Conservation (phyloP, 306 rosid species). For the Cicer bijugum region DNA sequence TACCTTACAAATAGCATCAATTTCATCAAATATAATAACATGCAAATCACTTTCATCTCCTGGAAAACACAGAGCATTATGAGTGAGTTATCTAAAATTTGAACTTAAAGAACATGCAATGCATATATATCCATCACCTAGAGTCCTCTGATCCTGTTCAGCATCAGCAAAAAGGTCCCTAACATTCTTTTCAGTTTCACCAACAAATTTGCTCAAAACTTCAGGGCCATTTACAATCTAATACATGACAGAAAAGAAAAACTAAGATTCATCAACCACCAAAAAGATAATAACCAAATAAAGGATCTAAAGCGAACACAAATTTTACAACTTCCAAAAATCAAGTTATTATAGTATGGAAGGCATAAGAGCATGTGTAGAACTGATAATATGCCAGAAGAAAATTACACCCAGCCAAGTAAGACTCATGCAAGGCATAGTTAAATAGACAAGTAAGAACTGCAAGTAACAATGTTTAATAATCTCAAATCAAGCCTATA, state of each 20-base stretch:
- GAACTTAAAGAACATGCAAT: slow-evolving; percentile 29
- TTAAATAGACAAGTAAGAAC: slow-evolving; percentile 24
- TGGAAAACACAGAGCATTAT: slow-evolving; percentile 49
- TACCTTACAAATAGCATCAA: slow-evolving; percentile 99
- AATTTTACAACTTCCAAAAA: slow-evolving; percentile 22
- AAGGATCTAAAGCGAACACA: slow-evolving; percentile 27
- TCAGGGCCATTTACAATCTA: slow-evolving; percentile 99
- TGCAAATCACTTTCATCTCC: slow-evolving; percentile 98
- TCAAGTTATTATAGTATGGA: slow-evolving; percentile 27
- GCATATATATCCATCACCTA: slow-evolving; percentile 59
- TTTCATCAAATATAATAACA: slow-evolving; percentile 97
- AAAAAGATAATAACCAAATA: slow-evolving; percentile 32
- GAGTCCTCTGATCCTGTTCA: slow-evolving; percentile 86
- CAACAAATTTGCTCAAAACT: slow-evolving; percentile 94
- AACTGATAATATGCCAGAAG: slow-evolving; percentile 29
- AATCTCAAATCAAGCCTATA: slow-evolving; percentile 37
- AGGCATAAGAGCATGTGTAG: slow-evolving; percentile 31
- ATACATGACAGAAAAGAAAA: slow-evolving; percentile 37
- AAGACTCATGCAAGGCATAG: slow-evolving; percentile 16
- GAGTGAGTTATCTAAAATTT: slow-evolving; percentile 45
- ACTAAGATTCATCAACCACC: slow-evolving; percentile 41
- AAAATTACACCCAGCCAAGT: slow-evolving; percentile 18
- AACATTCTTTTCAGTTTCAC: slow-evolving; percentile 98
- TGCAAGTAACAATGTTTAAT: slow-evolving; percentile 22
- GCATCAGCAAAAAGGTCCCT: slow-evolving; percentile 99